A percentile compares a stretch with the other conserved stretches of the same genome.
These are phyloP conservation scores for Venustampulla echinocandica DNA, from an alignment of 495 filamentous ascomycete species.

Conservation along the genomic window DNA sequence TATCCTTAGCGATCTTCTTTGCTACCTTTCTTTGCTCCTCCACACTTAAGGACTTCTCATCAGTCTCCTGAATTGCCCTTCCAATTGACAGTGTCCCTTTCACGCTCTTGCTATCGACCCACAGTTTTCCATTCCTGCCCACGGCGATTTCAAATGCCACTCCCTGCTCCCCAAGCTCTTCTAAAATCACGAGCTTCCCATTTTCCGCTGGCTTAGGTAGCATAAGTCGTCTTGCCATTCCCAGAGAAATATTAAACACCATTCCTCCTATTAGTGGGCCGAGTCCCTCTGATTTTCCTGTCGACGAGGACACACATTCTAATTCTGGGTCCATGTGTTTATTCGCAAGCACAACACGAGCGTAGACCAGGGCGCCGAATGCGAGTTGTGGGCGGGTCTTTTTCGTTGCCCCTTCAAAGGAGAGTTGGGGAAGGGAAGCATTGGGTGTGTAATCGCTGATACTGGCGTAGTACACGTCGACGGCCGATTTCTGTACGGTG, in stretches of 20 bases:
- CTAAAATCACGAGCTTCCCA: conserved; percentile 63
- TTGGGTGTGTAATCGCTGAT: conserved; percentile 56
- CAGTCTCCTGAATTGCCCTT: conserved; percentile 68
- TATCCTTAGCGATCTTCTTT: conserved; percentile 39
- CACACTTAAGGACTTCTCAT: conserved; percentile 53
- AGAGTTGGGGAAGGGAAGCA: conserved; percentile 72
- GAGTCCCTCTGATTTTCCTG: conserved; percentile 82
- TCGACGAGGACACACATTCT: conserved; percentile 75
- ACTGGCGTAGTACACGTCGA: conserved; percentile 62
- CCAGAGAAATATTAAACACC: conserved; percentile 71
- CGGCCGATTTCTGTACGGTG: conserved; percentile 62
- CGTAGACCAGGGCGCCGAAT: conserved; percentile 74
- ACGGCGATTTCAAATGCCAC: conserved; percentile 88
- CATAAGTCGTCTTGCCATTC: conserved; percentile 70
- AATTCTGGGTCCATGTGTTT: conserved; percentile 82
- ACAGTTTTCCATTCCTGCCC: conserved; percentile 86
- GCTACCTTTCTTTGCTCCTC: conserved; percentile 78
- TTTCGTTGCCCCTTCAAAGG: conserved; percentile 85
- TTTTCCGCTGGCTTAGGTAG: conserved; percentile 55
- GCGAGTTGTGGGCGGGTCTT: conserved; percentile 78
- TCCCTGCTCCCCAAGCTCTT: conserved; percentile 70
- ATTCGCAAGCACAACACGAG: conserved; percentile 64
- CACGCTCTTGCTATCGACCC: conserved; percentile 69
- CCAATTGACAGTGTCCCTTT: conserved; percentile 67
- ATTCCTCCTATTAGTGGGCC: conserved; percentile 82